Conservation (phyloP, 164 flowering plant genomes). For the Dillenia turbinata region DNA sequence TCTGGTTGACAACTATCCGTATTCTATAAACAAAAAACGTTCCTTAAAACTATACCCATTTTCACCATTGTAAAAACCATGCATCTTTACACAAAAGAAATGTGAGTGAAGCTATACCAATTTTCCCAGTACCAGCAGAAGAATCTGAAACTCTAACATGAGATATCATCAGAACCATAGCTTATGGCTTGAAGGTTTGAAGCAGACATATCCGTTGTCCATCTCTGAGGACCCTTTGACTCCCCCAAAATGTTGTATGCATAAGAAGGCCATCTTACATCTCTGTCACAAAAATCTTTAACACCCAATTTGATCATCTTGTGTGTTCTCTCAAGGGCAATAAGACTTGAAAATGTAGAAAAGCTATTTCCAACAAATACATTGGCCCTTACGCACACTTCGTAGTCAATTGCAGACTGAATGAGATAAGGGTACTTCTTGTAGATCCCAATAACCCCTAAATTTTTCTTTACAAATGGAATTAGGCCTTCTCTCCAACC, state of each 20-base stretch:
- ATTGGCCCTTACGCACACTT: slow-evolving; percentile 88
- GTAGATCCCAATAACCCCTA: slow-evolving; percentile 71
- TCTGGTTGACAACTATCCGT: neutral
- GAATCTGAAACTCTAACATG: slow-evolving; percentile 30
- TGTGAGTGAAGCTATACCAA: too few species aligned
- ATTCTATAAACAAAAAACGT: neutral
- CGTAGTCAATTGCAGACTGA: slow-evolving; percentile 93
- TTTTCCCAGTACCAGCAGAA: too few species aligned
- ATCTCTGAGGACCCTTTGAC: slow-evolving; percentile 55
- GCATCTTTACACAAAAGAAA: too few species aligned
- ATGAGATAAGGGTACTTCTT: slow-evolving; percentile 76
- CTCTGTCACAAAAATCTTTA: slow-evolving; percentile 31
- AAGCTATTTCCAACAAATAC: slow-evolving; percentile 91
- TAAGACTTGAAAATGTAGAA: slow-evolving; percentile 92
- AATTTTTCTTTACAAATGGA: slow-evolving; percentile 78
- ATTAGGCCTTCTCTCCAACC: slow-evolving; percentile 79
- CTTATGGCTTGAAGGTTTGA: slow-evolving; percentile 73
- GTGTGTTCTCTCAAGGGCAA: slow-evolving; percentile 86
- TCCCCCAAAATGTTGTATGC: slow-evolving; percentile 78
- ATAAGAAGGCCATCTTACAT: slow-evolving; percentile 74
- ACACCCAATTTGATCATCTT: slow-evolving; percentile 47
- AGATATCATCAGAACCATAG: slow-evolving; percentile 70
- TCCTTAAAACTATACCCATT: neutral
- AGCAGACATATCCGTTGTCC: slow-evolving; percentile 82
- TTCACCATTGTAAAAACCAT: too few species aligned